Conservation (phyloP, 208 protist genomes). For the Strigomonas culicis region DNA sequence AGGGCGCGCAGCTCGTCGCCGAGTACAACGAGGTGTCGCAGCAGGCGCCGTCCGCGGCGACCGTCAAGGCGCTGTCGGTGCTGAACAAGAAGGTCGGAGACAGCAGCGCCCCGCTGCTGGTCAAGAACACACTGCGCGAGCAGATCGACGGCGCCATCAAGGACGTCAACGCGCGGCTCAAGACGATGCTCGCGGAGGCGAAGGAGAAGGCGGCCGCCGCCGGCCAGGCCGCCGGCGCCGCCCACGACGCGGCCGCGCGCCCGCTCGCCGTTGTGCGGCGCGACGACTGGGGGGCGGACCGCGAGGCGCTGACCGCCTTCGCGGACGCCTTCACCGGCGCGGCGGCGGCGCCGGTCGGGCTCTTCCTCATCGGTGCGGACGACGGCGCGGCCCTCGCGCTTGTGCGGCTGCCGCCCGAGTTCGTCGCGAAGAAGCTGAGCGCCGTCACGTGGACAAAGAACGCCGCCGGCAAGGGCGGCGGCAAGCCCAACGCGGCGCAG, state of each 20-base stretch:
- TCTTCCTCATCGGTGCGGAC: conserved; percentile 77
- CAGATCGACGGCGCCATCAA: conserved; percentile 81
- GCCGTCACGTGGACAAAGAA: conserved; percentile 84
- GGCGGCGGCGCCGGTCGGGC: conserved; percentile 51
- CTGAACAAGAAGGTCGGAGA: conserved; percentile 90
- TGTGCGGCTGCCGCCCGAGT: conserved; percentile 53
- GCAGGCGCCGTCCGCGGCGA: conserved; percentile 35
- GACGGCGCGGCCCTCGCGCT: conserved; percentile 69
- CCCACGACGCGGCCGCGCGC: conserved; percentile 31
- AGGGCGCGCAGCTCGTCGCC: conserved; percentile 43
- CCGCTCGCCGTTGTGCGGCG: conserved; percentile 53
- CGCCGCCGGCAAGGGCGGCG: conserved; percentile 86
- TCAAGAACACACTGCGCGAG: conserved; percentile 81
- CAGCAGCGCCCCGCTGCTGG: conserved; percentile 58
- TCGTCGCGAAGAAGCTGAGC: conserved; percentile 78
- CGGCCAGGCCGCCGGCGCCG: conserved; percentile 46
- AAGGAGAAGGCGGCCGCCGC: conserved; percentile 67
- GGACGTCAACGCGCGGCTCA: conserved; percentile 57
- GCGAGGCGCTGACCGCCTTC: conserved; percentile 82
- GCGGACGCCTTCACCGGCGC: conserved; percentile 61
- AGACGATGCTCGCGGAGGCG: conserved; percentile 48
- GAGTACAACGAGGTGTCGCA: conserved; percentile 48
- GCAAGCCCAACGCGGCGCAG: conserved; percentile 87
- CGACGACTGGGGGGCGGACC: conserved; percentile 69
- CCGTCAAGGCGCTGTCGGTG: conserved; percentile 85